Base-by-base conservation (phyloP, 2,329 filamentous ascomycete genomes). In the Dactylonectria estremocensis region DNA sequence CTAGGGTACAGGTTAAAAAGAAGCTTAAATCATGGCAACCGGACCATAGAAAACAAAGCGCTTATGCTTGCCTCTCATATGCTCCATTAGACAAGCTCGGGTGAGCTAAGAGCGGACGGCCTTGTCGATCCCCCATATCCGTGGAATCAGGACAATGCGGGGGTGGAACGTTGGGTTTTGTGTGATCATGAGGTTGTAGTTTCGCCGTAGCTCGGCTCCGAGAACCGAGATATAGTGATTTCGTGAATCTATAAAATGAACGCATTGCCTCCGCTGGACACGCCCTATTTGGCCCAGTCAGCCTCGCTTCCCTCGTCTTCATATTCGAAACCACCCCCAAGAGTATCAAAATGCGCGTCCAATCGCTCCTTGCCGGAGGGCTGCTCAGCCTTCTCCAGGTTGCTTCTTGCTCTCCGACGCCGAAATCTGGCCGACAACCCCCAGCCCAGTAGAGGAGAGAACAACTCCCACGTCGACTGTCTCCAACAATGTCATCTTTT, bases 401-500 rank as follows among this genome's bases (percentile, higher is more conserved):
- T 20, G 57, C 18, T 20, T 53, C 35, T 14, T 35, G 53, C 18
- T 59, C 64, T 22, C 64, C 64, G 3, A 63, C 59, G 1, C 45
- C 59, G 1, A 48, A 43, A 5, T 3, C 57, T 13, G 14, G 20
- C 16, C 20, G 11, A 6, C 14, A 33, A 14, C 40, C 52, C 61
- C 54, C 16, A 59, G 13, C 54, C 54, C 6, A 5, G 53, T 59
- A n/a, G 64, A 67, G 5, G 40, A 57, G 59, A 48, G 64, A 9
- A 63, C 64, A 1, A 35, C 16, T 10, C 64, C 64, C 2, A 62
- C 53, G 13, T 57, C 58, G 11, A 67, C 53, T 16, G 64, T 73
- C 37, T 74, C 71, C 45, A 75, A 75, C 24, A 77, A 78, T 28
- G 77, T 81, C 73, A 78, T 86, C 48, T 86, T 80, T 70, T 78